Conservation (phyloP, 495 filamentous ascomycete genomes). For the Melanomma pulvis-pyrius region DNA sequence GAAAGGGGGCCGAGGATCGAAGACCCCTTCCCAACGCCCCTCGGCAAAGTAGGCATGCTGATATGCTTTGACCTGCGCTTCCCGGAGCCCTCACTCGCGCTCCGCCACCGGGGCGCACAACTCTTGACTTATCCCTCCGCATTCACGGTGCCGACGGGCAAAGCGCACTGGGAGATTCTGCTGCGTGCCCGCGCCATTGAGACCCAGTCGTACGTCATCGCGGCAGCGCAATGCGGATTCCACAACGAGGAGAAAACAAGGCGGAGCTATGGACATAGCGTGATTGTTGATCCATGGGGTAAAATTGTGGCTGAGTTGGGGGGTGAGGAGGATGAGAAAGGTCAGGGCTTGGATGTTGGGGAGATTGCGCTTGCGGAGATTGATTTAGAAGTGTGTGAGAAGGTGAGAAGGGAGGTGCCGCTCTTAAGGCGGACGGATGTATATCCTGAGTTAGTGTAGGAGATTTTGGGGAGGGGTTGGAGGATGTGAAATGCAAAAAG, state of each 20-base stretch:
- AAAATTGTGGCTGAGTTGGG: constrained; percentile 67
- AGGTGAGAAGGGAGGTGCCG: constrained; percentile 50
- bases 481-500: background rate
- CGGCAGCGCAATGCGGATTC: constrained; percentile 78
- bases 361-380: constrained; percentile 53
- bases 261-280: constrained; percentile 83
- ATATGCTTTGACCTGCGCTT: constrained; percentile 95
- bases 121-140: constrained; percentile 87
- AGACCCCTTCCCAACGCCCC: constrained; percentile 68
- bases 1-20: constrained; percentile 62
- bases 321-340: constrained; percentile 43
- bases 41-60: constrained; percentile 74
- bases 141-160: constrained; percentile 85
- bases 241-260: constrained; percentile 72
- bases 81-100: constrained; percentile 70
- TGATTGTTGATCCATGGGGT: constrained; percentile 90
- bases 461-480: background rate
- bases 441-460: constrained; percentile 60
- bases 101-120: constrained; percentile 69
- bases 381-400: constrained; percentile 44
- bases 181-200: constrained; percentile 85
- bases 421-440: constrained; percentile 56
- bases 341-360: constrained; percentile 47
- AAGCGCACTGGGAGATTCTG: constrained; percentile 81
- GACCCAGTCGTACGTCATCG: constrained; percentile 83